Conservation (phyloP, 2,329 filamentous ascomycete species). For the Fusarium drepaniforme region DNA sequence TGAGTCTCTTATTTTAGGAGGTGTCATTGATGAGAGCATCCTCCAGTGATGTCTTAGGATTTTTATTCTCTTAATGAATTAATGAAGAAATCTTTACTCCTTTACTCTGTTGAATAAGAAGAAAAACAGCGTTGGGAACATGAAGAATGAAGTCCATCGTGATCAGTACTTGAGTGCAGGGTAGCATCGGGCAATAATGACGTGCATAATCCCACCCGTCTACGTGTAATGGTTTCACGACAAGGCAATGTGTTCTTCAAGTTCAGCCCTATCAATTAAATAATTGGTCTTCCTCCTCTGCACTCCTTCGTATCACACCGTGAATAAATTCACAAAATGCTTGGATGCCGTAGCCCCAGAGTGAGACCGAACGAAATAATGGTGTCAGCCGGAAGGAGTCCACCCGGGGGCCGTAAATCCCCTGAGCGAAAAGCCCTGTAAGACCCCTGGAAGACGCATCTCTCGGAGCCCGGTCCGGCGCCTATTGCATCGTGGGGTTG, state of each 20-base stretch:
- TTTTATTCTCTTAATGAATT: neutral
- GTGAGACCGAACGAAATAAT: constrained; percentile 11
- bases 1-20: neutral
- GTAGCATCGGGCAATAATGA: neutral
- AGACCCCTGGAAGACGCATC: constrained; percentile 27
- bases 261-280: neutral
- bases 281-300: neutral
- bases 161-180: neutral
- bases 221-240: neutral
- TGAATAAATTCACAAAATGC: constrained; percentile 12
- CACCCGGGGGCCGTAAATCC: neutral
- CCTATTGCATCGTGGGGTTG: neutral
- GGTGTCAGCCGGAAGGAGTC: constrained; percentile 10
- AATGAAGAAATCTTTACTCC: neutral
- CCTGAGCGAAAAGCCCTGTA: constrained; percentile 17
- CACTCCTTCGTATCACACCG: neutral
- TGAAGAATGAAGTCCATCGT: neutral
- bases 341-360: neutral
- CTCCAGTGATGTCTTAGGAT: neutral
- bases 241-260: neutral
- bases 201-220: neutral
- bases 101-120: neutral
- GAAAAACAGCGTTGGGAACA: neutral
- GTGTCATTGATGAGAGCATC: neutral
- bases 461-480: constrained; percentile 18